phyloP scores from a whole-genome alignment of 2,329 filamentous ascomycete species.

The Arthrobotrys entomopaga region DNA sequence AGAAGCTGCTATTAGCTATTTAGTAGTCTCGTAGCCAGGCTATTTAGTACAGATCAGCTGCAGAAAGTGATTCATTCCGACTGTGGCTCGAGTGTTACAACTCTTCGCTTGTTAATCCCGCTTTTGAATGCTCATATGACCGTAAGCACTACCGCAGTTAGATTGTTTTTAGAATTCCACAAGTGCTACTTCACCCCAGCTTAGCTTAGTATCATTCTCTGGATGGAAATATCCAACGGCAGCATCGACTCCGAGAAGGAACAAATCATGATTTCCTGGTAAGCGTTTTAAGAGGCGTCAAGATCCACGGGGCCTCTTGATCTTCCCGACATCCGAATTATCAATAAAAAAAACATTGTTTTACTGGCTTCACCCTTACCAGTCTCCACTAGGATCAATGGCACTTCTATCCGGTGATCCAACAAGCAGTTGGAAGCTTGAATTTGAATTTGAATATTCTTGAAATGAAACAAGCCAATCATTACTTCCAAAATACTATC shows the following conservation, averaged over 20 bases:
- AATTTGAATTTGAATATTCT: background rate
- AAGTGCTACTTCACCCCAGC: no score
- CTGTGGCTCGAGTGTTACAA: background rate
- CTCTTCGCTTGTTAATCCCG: slow-evolving; percentile 21
- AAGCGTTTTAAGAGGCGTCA: slow-evolving; percentile 24
- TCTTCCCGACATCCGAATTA: no score
- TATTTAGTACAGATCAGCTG: background rate
- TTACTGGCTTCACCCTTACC: background rate
- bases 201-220: slow-evolving; percentile 17
- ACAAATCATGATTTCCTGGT: slow-evolving; percentile 17
- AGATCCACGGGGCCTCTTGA: slow-evolving; percentile 4
- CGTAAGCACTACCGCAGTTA: background rate
- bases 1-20: background rate
- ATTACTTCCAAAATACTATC: background rate
- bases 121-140: slow-evolving; percentile 33
- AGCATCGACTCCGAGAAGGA: slow-evolving; percentile 17
- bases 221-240: slow-evolving; percentile 19
- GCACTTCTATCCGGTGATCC: slow-evolving; percentile 5
- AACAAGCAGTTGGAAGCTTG: background rate
- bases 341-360: slow-evolving; percentile 5
- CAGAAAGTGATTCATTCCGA: background rate
- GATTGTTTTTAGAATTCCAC: background rate
- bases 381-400: background rate
- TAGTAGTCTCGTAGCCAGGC: no score
- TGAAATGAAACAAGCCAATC: background rate